Base-by-base conservation (phyloP, 2,329 filamentous ascomycete genomes). In the Talaromyces albobiverticillius region DNA sequence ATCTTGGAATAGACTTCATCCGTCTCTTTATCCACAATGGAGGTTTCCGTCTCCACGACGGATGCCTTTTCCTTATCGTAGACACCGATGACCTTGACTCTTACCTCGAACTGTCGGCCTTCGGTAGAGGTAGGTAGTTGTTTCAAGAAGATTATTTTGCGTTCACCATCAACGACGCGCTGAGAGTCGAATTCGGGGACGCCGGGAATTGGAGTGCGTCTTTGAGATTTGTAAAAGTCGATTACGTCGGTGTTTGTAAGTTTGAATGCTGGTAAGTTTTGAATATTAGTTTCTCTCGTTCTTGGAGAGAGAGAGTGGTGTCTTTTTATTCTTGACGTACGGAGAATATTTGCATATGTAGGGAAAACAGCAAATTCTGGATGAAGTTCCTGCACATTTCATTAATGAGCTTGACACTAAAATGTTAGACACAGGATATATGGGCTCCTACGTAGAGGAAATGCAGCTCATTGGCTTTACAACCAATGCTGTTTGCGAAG, bases 61-160 rank as follows among this genome's bases (percentile, higher is more conserved):
- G 86, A 88, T 0, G 89, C 83, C 61, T 89, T 88, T 64, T 90
- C 90, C 79, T 95, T 95, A 76, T 95, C 90, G 71, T 94, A 95
- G 34, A 95, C 88, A 48, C 90, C 90, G 18, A 95, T 71, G 22
- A 95, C 88, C 68, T 87, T 91, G 65, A 80, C 85, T 62, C 88
- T 82, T 59, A 89, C 75, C 77, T 94, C 87, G 70, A 95, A 94
- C 59, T 82, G 83, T 60, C 79, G 79, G 57, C 89, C 90, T 10
- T 79, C 84, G 36, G 86, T 91, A 6, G 82, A 82, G 0, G 85
- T 74, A 11, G 90, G 90, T 4, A 95, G 79, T 7, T 85, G 83
- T 74, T 90, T 90, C 70, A 89, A 74, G 72, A 94, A 87, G 54
- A 86, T 81, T 59, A 95, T 83, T 67, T 84, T 85, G 64, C 90